These are phyloP conservation scores for Rhodotorula sp. DNA, from an alignment of 1,284 basidiomycete genomes.

Conservation along the genomic window DNA sequence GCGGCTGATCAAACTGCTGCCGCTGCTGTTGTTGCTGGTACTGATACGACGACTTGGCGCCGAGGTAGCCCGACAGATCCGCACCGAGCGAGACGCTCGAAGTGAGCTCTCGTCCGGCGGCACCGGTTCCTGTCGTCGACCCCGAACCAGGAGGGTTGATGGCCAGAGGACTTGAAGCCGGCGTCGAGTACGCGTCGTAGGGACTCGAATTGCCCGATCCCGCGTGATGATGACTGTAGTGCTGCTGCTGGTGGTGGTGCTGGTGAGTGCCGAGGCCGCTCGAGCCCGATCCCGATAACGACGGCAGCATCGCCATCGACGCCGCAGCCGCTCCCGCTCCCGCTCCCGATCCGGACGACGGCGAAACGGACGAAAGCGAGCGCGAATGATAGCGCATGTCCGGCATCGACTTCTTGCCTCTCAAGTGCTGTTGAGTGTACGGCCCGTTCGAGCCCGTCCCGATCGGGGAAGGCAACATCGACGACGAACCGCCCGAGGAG, in stretches of 20 bases:
- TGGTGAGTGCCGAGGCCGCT: background rate
- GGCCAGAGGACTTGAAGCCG: background rate
- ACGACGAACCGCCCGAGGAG: conserved; percentile 7
- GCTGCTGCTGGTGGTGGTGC: no score
- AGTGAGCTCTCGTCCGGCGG: background rate
- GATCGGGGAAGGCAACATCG: conserved; percentile 44
- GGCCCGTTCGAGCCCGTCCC: conserved; percentile 12
- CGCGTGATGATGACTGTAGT: background rate
- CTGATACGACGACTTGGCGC: background rate
- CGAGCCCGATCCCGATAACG: background rate
- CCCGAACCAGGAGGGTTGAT: no score
- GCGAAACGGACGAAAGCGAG: background rate
- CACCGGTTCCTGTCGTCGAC: no score
- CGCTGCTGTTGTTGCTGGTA: background rate
- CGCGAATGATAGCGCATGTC: conserved; percentile 47
- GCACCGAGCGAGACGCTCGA: background rate
- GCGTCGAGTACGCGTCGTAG: background rate
- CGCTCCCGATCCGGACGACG: no score
- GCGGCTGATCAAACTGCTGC: background rate
- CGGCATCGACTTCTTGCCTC: conserved; percentile 95
- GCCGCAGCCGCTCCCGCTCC: background rate
- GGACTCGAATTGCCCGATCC: background rate
- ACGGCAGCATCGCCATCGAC: background rate
- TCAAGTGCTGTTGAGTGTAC: conserved; percentile 51
- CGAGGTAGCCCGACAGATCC: background rate